Evolutionary conservation across 1,284 basidiomycete genomes (phyloP).

Genomic region (Pterulicium gracile): DNA sequence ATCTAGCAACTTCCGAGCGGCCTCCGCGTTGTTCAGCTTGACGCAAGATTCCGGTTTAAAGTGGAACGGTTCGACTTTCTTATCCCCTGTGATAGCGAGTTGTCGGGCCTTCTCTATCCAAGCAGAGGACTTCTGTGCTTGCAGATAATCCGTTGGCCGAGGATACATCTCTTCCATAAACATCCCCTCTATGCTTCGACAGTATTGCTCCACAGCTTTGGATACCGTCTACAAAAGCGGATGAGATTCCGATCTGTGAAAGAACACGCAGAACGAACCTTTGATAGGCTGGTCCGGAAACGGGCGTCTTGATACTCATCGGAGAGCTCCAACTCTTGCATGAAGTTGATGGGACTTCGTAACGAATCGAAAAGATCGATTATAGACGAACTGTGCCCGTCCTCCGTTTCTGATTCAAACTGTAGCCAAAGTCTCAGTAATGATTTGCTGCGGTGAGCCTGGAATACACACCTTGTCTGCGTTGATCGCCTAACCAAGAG

Average conservation of each 20-base stretch:
- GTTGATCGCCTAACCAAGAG: slow-evolving; percentile 55
- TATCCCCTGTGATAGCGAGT: slow-evolving; percentile 70
- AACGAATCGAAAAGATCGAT: slow-evolving; percentile 94
- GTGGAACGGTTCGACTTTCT: slow-evolving; percentile 89
- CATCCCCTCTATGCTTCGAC: slow-evolving; percentile 75
- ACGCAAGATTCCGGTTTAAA: slow-evolving; percentile 92
- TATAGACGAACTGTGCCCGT: slow-evolving; percentile 91
- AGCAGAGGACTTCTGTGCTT: slow-evolving; percentile 79
- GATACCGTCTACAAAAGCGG: slow-evolving; percentile 67
- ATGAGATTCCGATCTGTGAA: too few relatives aligned
- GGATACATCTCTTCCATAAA: slow-evolving; percentile 96
- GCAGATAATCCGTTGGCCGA: slow-evolving; percentile 60
- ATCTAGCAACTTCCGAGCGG: slow-evolving; percentile 83
- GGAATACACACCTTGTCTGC: slow-evolving; percentile 66
- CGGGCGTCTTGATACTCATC: slow-evolving; percentile 83
- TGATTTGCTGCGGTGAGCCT: slow-evolving; percentile 6
- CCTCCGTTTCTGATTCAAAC: slow-evolving; percentile 79
- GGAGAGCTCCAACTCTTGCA: slow-evolving; percentile 87
- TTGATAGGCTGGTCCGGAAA: slow-evolving; percentile 82
- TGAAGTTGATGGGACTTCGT: slow-evolving; percentile 81
- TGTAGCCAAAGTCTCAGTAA: slow-evolving; percentile 21
- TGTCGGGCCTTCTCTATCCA: slow-evolving; percentile 93
- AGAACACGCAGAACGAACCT: slow-evolving; percentile 45
- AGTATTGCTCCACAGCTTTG: slow-evolving; percentile 89
- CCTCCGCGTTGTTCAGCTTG: slow-evolving; percentile 96